Conservation (phyloP, 176 grass and related monocot genomes). For the barley (Hordeum vulgare) region MorexV3_pseudomolecules_assembly NC_058523.1:28259859-28260358, state of each 20-base stretch:
- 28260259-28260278: too few relatives aligned
- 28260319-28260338: too few relatives aligned
- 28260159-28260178: conserved; percentile 71
- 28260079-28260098: conserved; percentile 82
- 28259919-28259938: conserved; percentile 96
- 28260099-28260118: conserved; percentile 97
- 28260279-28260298: too few relatives aligned
- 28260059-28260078: conserved; percentile 96
- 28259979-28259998: neutral
- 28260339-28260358: too few relatives aligned
- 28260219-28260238: too few relatives aligned
- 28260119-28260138: conserved; percentile 88
- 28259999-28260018: neutral
- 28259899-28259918: conserved; percentile 84
- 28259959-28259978: too few relatives aligned
- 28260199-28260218: too few relatives aligned
- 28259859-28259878: conserved; percentile 81
- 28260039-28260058: conserved; percentile 80
- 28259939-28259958: conserved; percentile 4
- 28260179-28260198: too few relatives aligned
- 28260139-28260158: conserved; percentile 86
- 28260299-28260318: too few relatives aligned
- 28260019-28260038: conserved; percentile 71
- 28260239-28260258: too few relatives aligned
- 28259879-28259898: conserved; percentile 91